phyloP scores from a whole-genome alignment of 306 rosid species.

The Medicago ruthenica region DNA sequence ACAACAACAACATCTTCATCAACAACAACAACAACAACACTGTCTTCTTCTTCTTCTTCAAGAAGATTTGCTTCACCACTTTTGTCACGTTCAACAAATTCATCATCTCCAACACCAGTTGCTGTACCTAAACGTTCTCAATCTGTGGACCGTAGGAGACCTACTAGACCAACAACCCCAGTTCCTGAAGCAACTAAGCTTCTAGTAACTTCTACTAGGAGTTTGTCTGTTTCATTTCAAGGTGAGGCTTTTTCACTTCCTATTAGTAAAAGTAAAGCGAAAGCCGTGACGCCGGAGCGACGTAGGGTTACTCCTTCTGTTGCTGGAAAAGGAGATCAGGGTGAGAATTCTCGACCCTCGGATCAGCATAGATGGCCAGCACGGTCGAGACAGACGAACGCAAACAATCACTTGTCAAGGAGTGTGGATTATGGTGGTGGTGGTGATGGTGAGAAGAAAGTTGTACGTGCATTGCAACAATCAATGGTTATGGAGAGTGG shows the following conservation, averaged over 20 bases:
- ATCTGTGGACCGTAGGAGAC: constrained; percentile 82
- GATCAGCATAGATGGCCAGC: constrained; percentile 99
- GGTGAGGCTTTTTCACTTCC: constrained; percentile 96
- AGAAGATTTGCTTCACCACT: constrained; percentile 89
- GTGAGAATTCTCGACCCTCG: constrained; percentile 73
- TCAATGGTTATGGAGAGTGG: constrained; percentile 59
- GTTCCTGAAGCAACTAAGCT: constrained; percentile 81
- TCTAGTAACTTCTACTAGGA: constrained; percentile 88
- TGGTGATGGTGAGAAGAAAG: constrained; percentile 50
- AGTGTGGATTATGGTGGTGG: constrained; percentile 62
- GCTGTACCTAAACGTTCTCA: constrained; percentile 78
- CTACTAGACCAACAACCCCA: constrained; percentile 64
- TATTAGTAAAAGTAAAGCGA: constrained; percentile 86
- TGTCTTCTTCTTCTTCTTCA: constrained; percentile 59
- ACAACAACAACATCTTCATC: constrained; percentile 59
- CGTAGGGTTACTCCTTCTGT: constrained; percentile 76
- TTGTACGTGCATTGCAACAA: constrained; percentile 70
- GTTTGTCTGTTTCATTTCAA: constrained; percentile 94
- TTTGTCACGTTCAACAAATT: constrained; percentile 81
- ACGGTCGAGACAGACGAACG: constrained; percentile 50
- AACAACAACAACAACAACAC: constrained; percentile 62
- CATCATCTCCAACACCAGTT: constrained; percentile 66
- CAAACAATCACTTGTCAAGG: constrained; percentile 54
- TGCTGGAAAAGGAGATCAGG: constrained; percentile 72
- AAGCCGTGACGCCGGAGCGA: constrained; percentile 82